Base-by-base conservation (phyloP, 208 protist species). In the Acanthamoeba castellanii region DNA sequence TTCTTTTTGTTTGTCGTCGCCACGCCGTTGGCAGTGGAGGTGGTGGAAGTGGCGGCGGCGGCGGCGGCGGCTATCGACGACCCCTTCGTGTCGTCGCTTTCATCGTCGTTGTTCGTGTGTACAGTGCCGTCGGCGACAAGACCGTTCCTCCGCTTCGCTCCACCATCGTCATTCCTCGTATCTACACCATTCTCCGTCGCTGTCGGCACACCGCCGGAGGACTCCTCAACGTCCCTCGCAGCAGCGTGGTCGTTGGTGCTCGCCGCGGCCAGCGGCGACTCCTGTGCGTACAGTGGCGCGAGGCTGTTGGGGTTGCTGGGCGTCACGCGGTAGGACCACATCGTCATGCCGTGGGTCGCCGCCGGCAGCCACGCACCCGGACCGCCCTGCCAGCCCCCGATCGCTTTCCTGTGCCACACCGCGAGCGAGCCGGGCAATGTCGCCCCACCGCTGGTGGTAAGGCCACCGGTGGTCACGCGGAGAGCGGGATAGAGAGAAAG, bases 361-460 rank as follows among this genome's bases (percentile, higher is more conserved):
- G 64, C 27, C 27, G n/a, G n/a, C n/a, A 27, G 72, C 72, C 72
- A 82, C 27, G 45, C 11, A 42, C 30, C 42, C 72, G 25, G 16
- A 25, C 72, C 72, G 8, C 72, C 72, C 42, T 82, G 72, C 72
- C 72, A 82, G 5, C 72, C 9, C 37, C 72, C 72, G 25, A 82
- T 82, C 72, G 72, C 72, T 6, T 45, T 82, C 6, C 72, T 82
- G 25, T n/a, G n/a, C n/a, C n/a, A n/a, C n/a, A n/a, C n/a, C n/a
- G n/a, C n/a, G n/a, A n/a, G n/a, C n/a, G n/a, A n/a, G n/a, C n/a
- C n/a, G n/a, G n/a, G n/a, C n/a, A n/a, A n/a, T n/a, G n/a, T n/a
- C n/a, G n/a, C n/a, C n/a, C n/a, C n/a, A n/a, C n/a, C n/a, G n/a
- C n/a, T n/a, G n/a, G n/a, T n/a, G n/a, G n/a, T n/a, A n/a, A n/a